Conservation (phyloP, 495 filamentous ascomycete genomes). For the Aspergillus steynii region DNA sequence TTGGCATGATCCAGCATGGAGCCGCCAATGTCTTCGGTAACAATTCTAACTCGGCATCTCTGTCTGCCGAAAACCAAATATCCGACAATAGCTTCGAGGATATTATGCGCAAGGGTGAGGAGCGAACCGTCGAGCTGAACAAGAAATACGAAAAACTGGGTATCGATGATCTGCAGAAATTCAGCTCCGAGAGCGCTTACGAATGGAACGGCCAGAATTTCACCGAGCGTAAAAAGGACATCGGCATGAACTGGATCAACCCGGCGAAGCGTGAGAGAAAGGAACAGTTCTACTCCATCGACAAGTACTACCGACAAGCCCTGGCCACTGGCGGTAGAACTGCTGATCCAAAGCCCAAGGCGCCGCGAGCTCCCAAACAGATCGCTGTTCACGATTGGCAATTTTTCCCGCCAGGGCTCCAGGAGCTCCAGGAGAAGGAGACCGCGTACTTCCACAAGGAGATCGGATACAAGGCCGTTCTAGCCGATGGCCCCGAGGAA, state of each 20-base stretch:
- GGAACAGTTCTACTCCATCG: slow-evolving; percentile 96
- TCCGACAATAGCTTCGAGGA: slow-evolving; percentile 86
- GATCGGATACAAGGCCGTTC: slow-evolving; percentile 86
- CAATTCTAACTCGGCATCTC: slow-evolving; percentile 56
- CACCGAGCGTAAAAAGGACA: slow-evolving; percentile 84
- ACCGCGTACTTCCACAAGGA: slow-evolving; percentile 95
- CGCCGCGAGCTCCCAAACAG: slow-evolving; percentile 94
- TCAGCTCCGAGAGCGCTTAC: slow-evolving; percentile 93
- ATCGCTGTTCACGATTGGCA: slow-evolving; percentile 92
- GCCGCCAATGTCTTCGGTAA: slow-evolving; percentile 88
- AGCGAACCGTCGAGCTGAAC: slow-evolving; percentile 84
- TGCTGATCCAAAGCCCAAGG: slow-evolving; percentile 88
- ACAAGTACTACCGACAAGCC: slow-evolving; percentile 96
- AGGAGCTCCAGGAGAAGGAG: slow-evolving; percentile 91
- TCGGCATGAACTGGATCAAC: slow-evolving; percentile 97
- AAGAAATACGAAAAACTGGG: slow-evolving; percentile 97
- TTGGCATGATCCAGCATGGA: slow-evolving; percentile 98
- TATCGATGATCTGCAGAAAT: slow-evolving; percentile 96
- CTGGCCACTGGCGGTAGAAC: slow-evolving; percentile 81
- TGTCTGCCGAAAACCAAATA: slow-evolving; percentile 60
- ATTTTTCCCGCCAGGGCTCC: slow-evolving; percentile 82
- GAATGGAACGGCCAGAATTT: slow-evolving; percentile 99
- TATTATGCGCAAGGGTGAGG: slow-evolving; percentile 84
- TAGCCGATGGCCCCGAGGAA: slow-evolving; percentile 82
- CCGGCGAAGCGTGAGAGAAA: slow-evolving; percentile 98